Conservation (phyloP, 495 filamentous ascomycete species). For the Cercophora scortea region DNA sequence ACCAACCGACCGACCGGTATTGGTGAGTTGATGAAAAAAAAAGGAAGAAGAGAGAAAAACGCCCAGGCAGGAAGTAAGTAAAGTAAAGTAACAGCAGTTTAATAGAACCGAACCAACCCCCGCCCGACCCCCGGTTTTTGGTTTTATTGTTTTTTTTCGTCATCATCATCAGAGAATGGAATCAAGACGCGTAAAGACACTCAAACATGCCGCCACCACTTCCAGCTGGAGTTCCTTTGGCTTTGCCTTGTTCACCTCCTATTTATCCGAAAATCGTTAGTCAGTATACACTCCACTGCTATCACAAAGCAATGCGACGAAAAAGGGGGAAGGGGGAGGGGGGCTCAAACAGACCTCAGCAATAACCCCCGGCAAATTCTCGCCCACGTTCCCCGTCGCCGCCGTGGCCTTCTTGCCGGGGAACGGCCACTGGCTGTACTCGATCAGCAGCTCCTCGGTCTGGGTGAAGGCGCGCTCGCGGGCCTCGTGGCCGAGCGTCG, state of each 20-base stretch:
- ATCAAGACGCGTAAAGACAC: conserved; percentile 93
- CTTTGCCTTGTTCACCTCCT: conserved; percentile 72
- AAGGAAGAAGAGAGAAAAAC: too few relatives aligned
- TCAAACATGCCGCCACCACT: conserved; percentile 92
- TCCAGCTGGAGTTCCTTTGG: conserved; percentile 94
- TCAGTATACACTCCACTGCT: too few relatives aligned
- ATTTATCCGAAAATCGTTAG: neutral
- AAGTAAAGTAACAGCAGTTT: too few relatives aligned
- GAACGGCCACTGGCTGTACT: conserved; percentile 97
- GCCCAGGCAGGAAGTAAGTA: too few relatives aligned
- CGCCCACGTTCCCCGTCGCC: conserved; percentile 58
- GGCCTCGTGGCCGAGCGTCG: conserved; percentile 86
- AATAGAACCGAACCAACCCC: too few relatives aligned
- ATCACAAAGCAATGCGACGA: neutral
- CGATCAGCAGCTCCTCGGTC: conserved; percentile 89
- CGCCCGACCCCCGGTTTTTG: too few relatives aligned
- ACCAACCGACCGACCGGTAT: too few relatives aligned
- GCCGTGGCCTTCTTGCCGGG: conserved; percentile 58
- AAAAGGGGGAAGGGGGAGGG: neutral
- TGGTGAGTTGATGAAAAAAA: too few relatives aligned
- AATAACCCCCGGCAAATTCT: conserved; percentile 85
- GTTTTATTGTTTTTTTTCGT: neutral
- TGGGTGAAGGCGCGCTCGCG: conserved; percentile 91
- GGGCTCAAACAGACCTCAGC: conserved; percentile 56
- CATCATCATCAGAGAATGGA: conserved; percentile 62